Evolutionary conservation across 768 basidiomycete genomes (phyloP).

Genomic region (Pleurotus platypus): DNA sequence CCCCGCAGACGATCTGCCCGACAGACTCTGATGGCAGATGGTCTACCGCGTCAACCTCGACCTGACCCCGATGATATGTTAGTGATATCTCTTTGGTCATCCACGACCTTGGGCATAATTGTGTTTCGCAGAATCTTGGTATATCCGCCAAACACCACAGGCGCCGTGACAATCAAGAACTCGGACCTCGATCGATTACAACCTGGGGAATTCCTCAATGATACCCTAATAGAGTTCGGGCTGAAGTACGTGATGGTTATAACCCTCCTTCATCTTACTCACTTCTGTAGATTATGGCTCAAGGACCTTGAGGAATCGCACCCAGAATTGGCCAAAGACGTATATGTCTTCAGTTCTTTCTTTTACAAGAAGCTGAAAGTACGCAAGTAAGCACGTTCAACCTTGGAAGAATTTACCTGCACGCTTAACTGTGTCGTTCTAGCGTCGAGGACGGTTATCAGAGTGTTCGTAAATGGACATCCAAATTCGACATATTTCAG

Average conservation of each 20-base stretch:
- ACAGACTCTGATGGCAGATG: constrained; percentile 24
- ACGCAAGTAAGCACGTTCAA: constrained; percentile 46
- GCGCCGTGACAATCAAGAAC: constrained; percentile 78
- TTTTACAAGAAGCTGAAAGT: constrained; percentile 93
- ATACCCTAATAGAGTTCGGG: constrained; percentile 94
- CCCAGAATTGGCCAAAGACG: constrained; percentile 62
- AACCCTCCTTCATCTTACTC: neutral
- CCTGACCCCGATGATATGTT: constrained; percentile 66
- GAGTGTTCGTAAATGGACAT: constrained; percentile 92
- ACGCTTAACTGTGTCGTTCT: constrained; percentile 10
- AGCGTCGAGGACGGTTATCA: constrained; percentile 67
- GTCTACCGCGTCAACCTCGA: constrained; percentile 16
- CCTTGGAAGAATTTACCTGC: neutral
- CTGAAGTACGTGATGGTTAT: constrained; percentile 62
- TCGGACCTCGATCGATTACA: constrained; percentile 73
- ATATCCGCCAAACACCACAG: constrained; percentile 67
- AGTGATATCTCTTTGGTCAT: constrained; percentile 15
- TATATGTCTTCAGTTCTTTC: constrained; percentile 95
- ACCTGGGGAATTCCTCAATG: constrained; percentile 88
- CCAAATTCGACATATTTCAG: constrained; percentile 79
- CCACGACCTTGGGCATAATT: neutral
- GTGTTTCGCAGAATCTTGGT: constrained; percentile 57
- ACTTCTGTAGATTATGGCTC: constrained; percentile 60
- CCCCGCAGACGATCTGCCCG: constrained; percentile 32
- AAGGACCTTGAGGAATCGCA: constrained; percentile 48